These are phyloP conservation scores for Trichoderma cornu-damae DNA, from an alignment of 2,329 filamentous ascomycete species.

Conservation along the genomic window DNA sequence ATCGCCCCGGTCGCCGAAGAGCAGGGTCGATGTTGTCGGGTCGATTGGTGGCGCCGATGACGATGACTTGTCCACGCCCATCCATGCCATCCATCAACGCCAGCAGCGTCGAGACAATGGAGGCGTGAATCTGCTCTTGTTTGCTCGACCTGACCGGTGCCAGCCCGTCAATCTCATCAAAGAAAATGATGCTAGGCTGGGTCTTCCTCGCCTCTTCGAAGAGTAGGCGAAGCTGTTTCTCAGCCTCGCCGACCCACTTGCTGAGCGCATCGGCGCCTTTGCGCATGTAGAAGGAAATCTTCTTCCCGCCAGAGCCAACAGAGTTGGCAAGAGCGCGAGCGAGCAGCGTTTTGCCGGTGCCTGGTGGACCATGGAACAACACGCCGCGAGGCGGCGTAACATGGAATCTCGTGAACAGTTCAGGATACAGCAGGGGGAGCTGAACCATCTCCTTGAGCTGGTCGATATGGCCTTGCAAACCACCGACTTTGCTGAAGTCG, in stretches of 20 bases:
- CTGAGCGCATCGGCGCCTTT: slow-evolving; percentile 96
- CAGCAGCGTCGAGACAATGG: slow-evolving; percentile 90
- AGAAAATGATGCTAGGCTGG: slow-evolving; percentile 98
- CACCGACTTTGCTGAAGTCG: slow-evolving; percentile 90
- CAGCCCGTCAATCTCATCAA: slow-evolving; percentile 96
- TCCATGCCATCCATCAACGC: slow-evolving; percentile 98
- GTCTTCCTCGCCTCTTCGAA: slow-evolving; percentile 95
- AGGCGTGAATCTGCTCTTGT: slow-evolving; percentile 97
- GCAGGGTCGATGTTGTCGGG: slow-evolving; percentile 96
- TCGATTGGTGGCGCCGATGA: slow-evolving; percentile 97
- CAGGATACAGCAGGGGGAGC: slow-evolving; percentile 86
- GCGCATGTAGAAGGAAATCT: slow-evolving; percentile 99
- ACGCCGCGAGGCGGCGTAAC: slow-evolving; percentile 93
- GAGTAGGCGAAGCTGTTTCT: slow-evolving; percentile 84
- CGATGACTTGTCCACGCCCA: slow-evolving; percentile 94
- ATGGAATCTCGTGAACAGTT: slow-evolving; percentile 85
- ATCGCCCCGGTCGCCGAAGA: slow-evolving; percentile 86
- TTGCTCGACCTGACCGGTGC: slow-evolving; percentile 96
- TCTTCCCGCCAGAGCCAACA: slow-evolving; percentile 80
- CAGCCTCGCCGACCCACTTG: slow-evolving; percentile 98
- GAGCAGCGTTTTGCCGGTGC: slow-evolving; percentile 96
- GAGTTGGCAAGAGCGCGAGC: slow-evolving; percentile 89
- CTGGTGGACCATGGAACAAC: slow-evolving; percentile 92
- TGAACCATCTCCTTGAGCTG: slow-evolving; percentile 99
- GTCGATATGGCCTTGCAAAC: slow-evolving; percentile 88